These are phyloP conservation scores for Priceomyces carsonii DNA, from an alignment of 805 yeast species.

Conservation along the genomic window DNA sequence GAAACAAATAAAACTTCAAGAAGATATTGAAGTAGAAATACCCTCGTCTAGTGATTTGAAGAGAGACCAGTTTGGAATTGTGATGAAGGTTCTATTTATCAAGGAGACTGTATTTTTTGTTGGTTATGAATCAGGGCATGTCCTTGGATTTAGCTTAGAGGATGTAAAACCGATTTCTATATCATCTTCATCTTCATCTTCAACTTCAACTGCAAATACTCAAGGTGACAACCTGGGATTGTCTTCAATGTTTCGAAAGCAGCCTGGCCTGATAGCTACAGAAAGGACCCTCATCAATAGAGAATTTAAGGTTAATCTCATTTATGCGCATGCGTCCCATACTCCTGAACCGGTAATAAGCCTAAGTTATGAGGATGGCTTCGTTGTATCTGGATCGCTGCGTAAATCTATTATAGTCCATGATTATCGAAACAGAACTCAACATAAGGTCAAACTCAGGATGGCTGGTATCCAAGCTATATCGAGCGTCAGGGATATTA, in stretches of 20 bases:
- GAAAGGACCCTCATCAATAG: constrained; percentile 22
- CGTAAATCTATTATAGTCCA: constrained; percentile 40
- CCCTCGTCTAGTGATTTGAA: constrained; percentile 5
- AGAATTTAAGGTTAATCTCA: constrained; percentile 18
- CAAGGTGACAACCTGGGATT: not conserved
- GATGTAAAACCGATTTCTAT: constrained; percentile 2
- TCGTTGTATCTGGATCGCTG: constrained; percentile 49
- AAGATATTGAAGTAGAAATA: constrained; percentile 12
- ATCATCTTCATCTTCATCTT: not conserved
- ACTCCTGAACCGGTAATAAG: constrained; percentile 58
- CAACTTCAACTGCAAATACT: not conserved
- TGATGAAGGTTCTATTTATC: constrained; percentile 57
- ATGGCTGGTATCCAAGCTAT: constrained; percentile 23
- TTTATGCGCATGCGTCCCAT: constrained; percentile 34
- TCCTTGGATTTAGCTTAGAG: constrained; percentile 27
- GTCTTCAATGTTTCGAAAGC: not conserved
- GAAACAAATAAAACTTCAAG: constrained; percentile 7
- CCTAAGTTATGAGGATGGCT: constrained; percentile 28
- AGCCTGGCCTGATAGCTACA: not conserved
- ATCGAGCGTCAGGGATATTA: constrained; percentile 21
- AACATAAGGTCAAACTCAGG: constrained; percentile 10
- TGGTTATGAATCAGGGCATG: constrained; percentile 78
- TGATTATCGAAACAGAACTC: constrained; percentile 3
- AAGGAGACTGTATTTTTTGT: constrained; percentile 33
- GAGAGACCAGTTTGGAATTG: constrained; percentile 57